A percentile compares a stretch with the other conserved stretches of the same genome.
phyloP scores from a whole-genome alignment of 2,329 filamentous ascomycete species.

The Xylaria sp. region DNA sequence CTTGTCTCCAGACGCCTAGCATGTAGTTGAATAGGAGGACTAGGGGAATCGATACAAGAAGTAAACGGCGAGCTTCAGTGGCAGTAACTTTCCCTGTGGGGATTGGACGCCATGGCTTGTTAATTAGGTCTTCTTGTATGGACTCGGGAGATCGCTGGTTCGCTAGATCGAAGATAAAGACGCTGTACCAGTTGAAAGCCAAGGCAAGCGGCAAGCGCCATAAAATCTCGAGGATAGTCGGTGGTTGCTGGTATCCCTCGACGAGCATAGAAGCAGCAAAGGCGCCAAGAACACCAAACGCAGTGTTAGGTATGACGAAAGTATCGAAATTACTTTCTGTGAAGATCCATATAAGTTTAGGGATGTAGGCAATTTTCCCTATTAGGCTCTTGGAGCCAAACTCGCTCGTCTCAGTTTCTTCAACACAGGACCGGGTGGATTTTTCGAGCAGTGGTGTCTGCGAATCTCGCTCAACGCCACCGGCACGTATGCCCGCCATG shows the following conservation, averaged over 20 bases:
- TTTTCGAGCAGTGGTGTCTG: conserved; percentile 23
- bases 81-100: conserved; percentile 29
- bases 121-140: conserved; percentile 40
- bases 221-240: conserved; percentile 23
- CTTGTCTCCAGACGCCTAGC: conserved; percentile 33
- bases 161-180: conserved; percentile 40
- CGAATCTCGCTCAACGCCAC: not conserved
- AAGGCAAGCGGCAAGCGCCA: conserved; percentile 23
- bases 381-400: conserved; percentile 23
- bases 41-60: conserved; percentile 35
- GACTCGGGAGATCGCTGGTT: conserved; percentile 40
- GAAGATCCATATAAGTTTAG: conserved; percentile 33
- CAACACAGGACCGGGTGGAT: not conserved
- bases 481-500: conserved; percentile 6
- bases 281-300: conserved; percentile 43
- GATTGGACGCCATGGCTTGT: conserved; percentile 43
- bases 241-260: conserved; percentile 21
- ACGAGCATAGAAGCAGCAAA: conserved; percentile 27
- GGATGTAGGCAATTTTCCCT: conserved; percentile 23
- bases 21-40: conserved; percentile 30
- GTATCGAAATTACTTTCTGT: conserved; percentile 45
- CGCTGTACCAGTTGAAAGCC: conserved; percentile 37
- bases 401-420: conserved; percentile 18
- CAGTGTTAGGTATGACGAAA: conserved; percentile 40
- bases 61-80: conserved; percentile 33